Conservation (phyloP, 2,329 filamentous ascomycete genomes). For the Davidsoniella neocaledoniae region DNA sequence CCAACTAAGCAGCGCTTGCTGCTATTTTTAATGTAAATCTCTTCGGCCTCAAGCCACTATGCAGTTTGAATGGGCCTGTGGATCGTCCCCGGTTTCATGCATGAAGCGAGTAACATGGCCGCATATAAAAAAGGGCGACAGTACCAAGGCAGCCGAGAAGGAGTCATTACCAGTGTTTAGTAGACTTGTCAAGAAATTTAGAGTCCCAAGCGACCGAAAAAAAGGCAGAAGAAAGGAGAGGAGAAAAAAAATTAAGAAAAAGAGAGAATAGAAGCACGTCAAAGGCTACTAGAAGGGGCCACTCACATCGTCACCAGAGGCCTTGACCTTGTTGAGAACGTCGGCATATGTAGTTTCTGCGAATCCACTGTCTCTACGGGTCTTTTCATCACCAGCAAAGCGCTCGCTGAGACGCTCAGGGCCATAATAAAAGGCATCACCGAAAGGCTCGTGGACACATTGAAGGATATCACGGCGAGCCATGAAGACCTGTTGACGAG, state of each 20-base stretch:
- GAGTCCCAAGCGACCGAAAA: conserved; percentile 1
- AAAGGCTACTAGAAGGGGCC: not conserved
- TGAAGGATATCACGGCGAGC: conserved; percentile 65
- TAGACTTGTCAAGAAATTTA: too few species aligned
- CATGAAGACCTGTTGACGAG: conserved; percentile 67
- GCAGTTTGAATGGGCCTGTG: too few species aligned
- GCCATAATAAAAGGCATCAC: conserved; percentile 90
- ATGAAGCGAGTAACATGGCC: too few species aligned
- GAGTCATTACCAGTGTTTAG: too few species aligned
- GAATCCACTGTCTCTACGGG: conserved; percentile 46
- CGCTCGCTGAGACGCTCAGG: conserved; percentile 71
- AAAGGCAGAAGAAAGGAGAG: not conserved
- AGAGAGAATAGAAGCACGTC: not conserved
- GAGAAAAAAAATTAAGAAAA: not conserved
- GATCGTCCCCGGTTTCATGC: too few species aligned
- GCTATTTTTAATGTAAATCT: too few species aligned
- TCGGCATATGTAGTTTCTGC: conserved; percentile 54
- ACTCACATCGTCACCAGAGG: conserved; percentile 52
- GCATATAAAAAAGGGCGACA: too few species aligned
- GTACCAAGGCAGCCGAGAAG: too few species aligned
- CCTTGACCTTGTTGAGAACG: conserved; percentile 60
- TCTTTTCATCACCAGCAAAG: conserved; percentile 50
- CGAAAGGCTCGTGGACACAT: conserved; percentile 90
- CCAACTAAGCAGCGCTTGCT: too few species aligned
- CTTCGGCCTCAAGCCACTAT: too few species aligned